These are phyloP conservation scores for Moesziomyces parantarcticus DNA, from an alignment of 1,284 basidiomycete species.

Conservation along the genomic window DNA sequence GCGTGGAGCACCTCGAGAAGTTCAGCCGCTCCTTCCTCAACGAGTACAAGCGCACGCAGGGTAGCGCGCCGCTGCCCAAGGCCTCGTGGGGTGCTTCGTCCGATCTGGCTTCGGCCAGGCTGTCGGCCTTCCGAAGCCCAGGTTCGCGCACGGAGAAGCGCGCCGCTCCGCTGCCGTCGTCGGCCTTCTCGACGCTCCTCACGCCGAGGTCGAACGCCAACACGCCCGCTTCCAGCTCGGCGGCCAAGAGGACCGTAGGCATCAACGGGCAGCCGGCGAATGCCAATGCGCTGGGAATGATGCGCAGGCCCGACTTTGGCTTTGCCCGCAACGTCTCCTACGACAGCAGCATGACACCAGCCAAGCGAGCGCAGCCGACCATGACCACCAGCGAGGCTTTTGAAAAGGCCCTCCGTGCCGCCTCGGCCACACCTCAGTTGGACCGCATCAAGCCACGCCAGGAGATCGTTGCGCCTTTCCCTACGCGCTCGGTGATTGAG, in stretches of 20 bases:
- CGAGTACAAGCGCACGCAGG: constrained; percentile 43
- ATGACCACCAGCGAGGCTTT: constrained; percentile 40
- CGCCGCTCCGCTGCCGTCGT: constrained; percentile 9
- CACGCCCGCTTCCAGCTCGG: constrained; percentile 1
- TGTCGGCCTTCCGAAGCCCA: constrained; percentile 17
- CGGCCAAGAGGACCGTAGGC: constrained; percentile 21
- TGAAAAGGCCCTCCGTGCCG: constrained; percentile 39
- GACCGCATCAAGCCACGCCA: constrained; percentile 32
- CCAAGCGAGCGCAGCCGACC: constrained; percentile 22
- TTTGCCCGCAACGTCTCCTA: constrained; percentile 40
- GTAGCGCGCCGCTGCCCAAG: constrained; percentile 12
- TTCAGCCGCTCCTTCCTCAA: constrained; percentile 41
- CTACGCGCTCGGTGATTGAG: constrained; percentile 46
- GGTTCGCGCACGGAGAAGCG: constrained; percentile 25
- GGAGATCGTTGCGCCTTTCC: constrained; percentile 30
- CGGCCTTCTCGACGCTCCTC: constrained; percentile 19
- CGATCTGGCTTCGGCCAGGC: constrained; percentile 10
- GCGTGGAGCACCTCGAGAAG: constrained; percentile 45
- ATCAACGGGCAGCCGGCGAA: constrained; percentile 10
- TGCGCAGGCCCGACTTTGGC: constrained; percentile 37
- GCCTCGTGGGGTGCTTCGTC: neutral
- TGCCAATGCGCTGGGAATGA: constrained; percentile 6
- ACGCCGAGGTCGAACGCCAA: constrained; percentile 8
- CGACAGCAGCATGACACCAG: constrained; percentile 13
- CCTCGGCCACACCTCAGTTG: constrained; percentile 25